A percentile compares a stretch with the other conserved stretches of the same genome.
Conservation (phyloP, 306 rosid species). For the Sechiopsis laciniata region DNA sequence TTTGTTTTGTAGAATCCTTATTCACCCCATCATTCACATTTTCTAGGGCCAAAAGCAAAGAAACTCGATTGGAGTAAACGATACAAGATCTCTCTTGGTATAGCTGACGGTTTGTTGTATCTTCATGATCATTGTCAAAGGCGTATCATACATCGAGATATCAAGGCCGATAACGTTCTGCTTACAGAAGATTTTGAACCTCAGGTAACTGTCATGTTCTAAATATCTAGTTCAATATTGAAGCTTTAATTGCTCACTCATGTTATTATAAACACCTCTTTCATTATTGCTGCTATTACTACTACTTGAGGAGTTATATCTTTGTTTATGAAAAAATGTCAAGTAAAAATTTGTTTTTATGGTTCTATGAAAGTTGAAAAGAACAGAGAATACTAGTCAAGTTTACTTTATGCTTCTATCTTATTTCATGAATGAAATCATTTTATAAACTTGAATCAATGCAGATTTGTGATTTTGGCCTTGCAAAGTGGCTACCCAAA, state of each 20-base stretch:
- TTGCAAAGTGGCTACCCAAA: slow-evolving; percentile 80
- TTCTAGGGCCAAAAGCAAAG: slow-evolving; percentile 41
- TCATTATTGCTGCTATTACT: neutral
- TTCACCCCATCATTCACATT: slow-evolving; percentile 12
- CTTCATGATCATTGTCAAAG: slow-evolving; percentile 69
- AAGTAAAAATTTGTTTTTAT: neutral
- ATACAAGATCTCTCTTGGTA: slow-evolving; percentile 57
- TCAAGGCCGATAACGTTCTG: slow-evolving; percentile 68
- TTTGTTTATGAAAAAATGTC: neutral
- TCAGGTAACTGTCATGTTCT: slow-evolving; percentile 47
- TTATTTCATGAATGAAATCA: slow-evolving; percentile 16
- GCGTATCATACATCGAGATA: slow-evolving; percentile 77
- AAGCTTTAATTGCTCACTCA: too few relatives aligned
- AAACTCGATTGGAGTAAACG: slow-evolving; percentile 61
- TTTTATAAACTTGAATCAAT: slow-evolving; percentile 15
- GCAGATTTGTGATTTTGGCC: slow-evolving; percentile 94
- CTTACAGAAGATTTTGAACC: slow-evolving; percentile 69
- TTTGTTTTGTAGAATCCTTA: slow-evolving; percentile 21
- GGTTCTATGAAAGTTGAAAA: slow-evolving; percentile 7
- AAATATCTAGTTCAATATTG: neutral
- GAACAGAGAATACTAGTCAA: slow-evolving; percentile 1
- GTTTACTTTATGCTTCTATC: neutral
- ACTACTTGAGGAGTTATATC: neutral
- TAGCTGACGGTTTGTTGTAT: slow-evolving; percentile 65
- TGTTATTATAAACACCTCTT: neutral